phyloP scores from a whole-genome alignment of 225 moss, liverwort and hornwort species.

The Physcomitrium patens region DNA sequence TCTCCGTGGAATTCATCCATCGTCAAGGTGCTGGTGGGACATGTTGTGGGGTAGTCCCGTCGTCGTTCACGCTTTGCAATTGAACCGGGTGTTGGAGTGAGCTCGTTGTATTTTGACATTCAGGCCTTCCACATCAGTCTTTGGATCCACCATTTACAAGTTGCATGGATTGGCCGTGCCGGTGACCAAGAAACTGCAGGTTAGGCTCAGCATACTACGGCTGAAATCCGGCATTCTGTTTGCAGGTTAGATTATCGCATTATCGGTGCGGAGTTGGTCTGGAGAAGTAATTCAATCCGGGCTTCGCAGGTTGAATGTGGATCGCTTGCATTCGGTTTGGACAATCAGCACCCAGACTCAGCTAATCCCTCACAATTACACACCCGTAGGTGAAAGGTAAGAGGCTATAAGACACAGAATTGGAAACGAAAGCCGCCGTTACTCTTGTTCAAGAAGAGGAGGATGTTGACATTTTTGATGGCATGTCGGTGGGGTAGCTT shows the following conservation, averaged over 20 bases:
- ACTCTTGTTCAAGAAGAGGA: slow-evolving; percentile 30
- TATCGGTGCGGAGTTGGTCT: not conserved
- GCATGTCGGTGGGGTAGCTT: slow-evolving; percentile 39
- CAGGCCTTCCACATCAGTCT: no score
- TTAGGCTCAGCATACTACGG: not conserved
- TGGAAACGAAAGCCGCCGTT: slow-evolving; percentile 27
- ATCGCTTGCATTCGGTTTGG: slow-evolving; percentile 26
- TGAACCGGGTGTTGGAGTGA: no score
- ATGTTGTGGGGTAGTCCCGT: no score
- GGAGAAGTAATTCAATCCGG: not conserved
- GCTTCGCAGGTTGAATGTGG: slow-evolving; percentile 3
- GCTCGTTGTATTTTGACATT: no score
- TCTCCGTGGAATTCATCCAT: no score
- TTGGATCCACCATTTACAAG: no score
- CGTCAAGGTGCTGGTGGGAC: no score
- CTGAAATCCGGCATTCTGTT: not conserved
- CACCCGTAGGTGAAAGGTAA: slow-evolving; percentile 42
- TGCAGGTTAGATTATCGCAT: not conserved
- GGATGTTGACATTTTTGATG: slow-evolving; percentile 43
- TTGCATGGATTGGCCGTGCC: no score
- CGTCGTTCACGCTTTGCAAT: no score
- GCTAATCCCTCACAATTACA: slow-evolving; percentile 40
- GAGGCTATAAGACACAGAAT: slow-evolving; percentile 29
- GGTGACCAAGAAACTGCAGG: no score
- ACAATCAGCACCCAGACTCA: slow-evolving; percentile 44